Evolutionary conservation across 2,329 filamentous ascomycete genomes (phyloP).

Genomic region (Elsinoe arachidis): DNA sequence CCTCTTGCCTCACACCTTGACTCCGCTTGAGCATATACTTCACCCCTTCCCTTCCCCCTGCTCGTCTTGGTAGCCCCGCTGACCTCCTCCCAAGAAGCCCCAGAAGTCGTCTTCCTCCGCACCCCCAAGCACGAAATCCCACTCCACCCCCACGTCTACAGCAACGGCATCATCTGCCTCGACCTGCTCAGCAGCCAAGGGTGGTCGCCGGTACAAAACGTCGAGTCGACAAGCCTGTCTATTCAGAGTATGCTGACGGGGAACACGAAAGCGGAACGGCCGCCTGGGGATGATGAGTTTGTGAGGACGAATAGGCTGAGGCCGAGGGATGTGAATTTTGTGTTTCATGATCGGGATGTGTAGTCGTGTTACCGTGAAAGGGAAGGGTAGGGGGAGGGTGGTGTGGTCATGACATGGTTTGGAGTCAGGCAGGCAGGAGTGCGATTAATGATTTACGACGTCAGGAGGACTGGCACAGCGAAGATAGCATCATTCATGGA

Average conservation of each 20-base stretch:
- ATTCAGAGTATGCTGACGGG: constrained; percentile 97
- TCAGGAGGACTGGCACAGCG: not conserved
- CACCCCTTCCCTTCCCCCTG: not conserved
- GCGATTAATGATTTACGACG: not conserved
- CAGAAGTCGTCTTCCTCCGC: constrained; percentile 82
- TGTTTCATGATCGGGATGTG: constrained; percentile 76
- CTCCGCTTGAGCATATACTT: too few species aligned
- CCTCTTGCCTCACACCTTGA: too few species aligned
- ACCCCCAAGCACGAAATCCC: constrained; percentile 59
- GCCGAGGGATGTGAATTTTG: constrained; percentile 83
- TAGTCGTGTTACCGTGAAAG: constrained; percentile 20
- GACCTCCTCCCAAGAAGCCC: constrained; percentile 58
- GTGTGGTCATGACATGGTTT: not conserved
- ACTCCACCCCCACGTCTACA: constrained; percentile 96
- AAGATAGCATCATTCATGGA: not conserved
- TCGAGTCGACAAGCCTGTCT: constrained; percentile 94
- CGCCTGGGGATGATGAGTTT: constrained; percentile 83
- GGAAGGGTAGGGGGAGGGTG: not conserved
- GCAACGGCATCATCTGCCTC: constrained; percentile 96
- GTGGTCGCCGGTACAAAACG: constrained; percentile 95
- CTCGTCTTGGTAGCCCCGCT: not conserved
- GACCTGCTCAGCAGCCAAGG: constrained; percentile 81
- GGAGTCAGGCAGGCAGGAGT: not conserved
- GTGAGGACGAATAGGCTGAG: constrained; percentile 69
- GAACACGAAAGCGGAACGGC: constrained; percentile 84